These are phyloP conservation scores for Larix sibirica DNA, from an alignment of 83 land plant genomes.

Conservation along the genomic window DNA sequence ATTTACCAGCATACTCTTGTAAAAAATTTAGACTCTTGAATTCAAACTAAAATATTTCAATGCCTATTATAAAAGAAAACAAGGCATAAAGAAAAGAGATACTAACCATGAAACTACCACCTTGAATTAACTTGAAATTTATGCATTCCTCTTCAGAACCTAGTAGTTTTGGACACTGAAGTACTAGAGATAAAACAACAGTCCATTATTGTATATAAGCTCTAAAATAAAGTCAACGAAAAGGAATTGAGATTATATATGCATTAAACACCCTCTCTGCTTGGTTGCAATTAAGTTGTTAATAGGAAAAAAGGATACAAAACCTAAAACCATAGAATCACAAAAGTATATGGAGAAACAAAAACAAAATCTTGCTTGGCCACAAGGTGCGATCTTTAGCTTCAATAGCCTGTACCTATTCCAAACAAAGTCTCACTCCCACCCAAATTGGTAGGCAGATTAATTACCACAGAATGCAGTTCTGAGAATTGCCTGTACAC, in stretches of 20 bases:
- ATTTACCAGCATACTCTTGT: background rate
- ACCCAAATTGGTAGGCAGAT: background rate
- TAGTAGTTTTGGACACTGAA: background rate
- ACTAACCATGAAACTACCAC: constrained; percentile 7
- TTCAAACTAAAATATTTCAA: background rate
- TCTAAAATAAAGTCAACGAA: background rate
- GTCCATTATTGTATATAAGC: constrained; percentile 8
- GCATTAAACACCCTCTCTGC: background rate
- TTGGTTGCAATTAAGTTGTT: background rate
- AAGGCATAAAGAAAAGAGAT: background rate
- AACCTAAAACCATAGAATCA: background rate
- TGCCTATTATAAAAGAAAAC: background rate
- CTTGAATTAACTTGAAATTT: constrained; percentile 11
- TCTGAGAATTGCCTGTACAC: background rate
- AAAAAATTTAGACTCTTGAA: background rate
- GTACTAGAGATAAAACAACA: background rate
- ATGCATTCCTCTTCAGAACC: background rate
- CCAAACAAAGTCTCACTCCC: background rate
- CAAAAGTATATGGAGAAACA: background rate
- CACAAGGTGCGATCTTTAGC: background rate
- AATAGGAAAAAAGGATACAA: background rate
- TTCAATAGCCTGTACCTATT: background rate
- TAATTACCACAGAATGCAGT: background rate
- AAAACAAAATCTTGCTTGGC: background rate
- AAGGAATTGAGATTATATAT: background rate